Percentiles rank a stretch among this genome's conserved stretches.
Conservation (phyloP, 2,329 filamentous ascomycete genomes). For the Torrubiellomyces zombiae region DNA sequence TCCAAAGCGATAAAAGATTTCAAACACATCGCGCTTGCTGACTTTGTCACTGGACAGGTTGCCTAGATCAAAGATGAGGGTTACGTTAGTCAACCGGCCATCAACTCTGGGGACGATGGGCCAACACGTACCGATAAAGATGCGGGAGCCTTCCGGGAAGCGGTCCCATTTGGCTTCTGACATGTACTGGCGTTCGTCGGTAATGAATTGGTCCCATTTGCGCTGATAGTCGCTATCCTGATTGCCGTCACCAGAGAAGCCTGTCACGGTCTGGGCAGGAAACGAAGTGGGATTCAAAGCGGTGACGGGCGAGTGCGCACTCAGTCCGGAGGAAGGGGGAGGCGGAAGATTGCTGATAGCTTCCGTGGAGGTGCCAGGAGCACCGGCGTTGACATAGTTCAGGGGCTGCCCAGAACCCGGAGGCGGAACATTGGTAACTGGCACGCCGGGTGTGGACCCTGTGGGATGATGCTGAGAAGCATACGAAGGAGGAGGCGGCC, state of each 20-base stretch:
- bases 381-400: constrained; percentile 15
- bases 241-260: constrained; percentile 12
- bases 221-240: constrained; percentile 37
- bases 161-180: constrained; percentile 67
- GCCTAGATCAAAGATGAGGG: constrained; percentile 34
- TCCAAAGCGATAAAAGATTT: constrained; percentile 74
- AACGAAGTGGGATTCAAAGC: constrained; percentile 16
- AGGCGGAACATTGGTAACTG: constrained; percentile 12
- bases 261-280: constrained; percentile 11
- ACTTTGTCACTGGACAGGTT: constrained; percentile 89
- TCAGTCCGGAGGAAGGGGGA: constrained; percentile 13
- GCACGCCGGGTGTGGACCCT: constrained; percentile 14
- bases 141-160: constrained; percentile 58
- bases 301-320: constrained; percentile 11
- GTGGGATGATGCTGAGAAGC: constrained; percentile 19
- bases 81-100: constrained; percentile 6
- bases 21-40: constrained; percentile 84
- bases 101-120: constrained; percentile 8
- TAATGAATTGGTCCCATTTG: constrained; percentile 55
- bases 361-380: constrained; percentile 16
- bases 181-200: constrained; percentile 59
- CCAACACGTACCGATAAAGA: constrained; percentile 56
- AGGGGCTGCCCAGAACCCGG: constrained; percentile 16
- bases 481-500: constrained; percentile 25
- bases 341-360: constrained; percentile 14